Percentiles rank a stretch among this genome's conserved stretches.
These are phyloP conservation scores for Paramecium sexaurelia DNA, from an alignment of 73 alveolate genomes.

Conservation along the genomic window DNA sequence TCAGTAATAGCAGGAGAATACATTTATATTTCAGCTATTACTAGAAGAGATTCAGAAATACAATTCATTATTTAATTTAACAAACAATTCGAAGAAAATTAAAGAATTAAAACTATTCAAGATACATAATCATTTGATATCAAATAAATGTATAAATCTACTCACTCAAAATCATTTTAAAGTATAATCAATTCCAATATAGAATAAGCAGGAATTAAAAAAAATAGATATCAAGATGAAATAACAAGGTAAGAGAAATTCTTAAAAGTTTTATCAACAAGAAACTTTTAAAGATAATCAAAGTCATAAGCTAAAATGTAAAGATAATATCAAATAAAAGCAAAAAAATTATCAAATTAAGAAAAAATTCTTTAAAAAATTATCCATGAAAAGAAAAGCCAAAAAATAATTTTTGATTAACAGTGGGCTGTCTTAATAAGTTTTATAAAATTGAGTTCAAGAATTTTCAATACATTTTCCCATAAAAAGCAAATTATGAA, in stretches of 20 bases:
- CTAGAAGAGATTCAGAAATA: slow-evolving; percentile 5
- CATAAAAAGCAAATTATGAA: neutral
- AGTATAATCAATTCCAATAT: neutral
- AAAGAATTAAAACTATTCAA: neutral
- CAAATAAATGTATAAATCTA: neutral
- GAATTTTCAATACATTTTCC: neutral
- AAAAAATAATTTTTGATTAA: neutral
- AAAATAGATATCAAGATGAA: neutral
- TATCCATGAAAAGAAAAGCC: neutral
- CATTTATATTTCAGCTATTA: neutral
- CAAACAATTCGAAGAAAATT: neutral
- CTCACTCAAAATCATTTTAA: neutral
- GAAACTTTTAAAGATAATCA: neutral
- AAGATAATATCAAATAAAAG: neutral
- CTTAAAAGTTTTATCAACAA: neutral
- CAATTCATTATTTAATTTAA: neutral
- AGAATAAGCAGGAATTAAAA: slow-evolving; percentile 12
- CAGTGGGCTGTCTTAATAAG: neutral
- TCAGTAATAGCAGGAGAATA: neutral
- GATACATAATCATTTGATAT: neutral
- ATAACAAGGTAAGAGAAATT: neutral
- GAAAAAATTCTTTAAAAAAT: neutral
- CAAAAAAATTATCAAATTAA: neutral
- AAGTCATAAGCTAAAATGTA: neutral
- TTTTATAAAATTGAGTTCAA: neutral